Evolutionary conservation across 805 yeast species (phyloP), one percentile per base, ranked within the genome.

Genomic region (Myxozyma neotropica): DNA sequence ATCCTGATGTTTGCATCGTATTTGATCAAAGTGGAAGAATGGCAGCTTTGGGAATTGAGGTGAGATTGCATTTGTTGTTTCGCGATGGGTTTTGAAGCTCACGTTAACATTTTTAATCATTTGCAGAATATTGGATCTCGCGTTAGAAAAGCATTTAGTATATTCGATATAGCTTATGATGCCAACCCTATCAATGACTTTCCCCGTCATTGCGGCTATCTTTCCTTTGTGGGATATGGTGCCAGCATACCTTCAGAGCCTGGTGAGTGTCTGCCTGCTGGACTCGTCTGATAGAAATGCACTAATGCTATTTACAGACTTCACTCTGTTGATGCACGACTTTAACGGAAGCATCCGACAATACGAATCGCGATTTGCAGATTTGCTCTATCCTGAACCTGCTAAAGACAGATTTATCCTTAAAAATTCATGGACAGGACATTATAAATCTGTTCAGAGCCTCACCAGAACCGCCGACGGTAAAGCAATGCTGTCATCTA

Each of bases 351-450:
- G 77, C 73, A 56, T 74, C 74, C 12, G 66, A 67, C 33, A 38
- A 74, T 19, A 69, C 72, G 59, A 66, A 56, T 33, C 68, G 45
- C 33, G 74, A 54, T 36, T 72, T 67, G 31, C 59, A 55, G 27
- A 49, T 27, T 52, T 68, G 3, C 57, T 69, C 6, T 57, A 53
- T 33, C 49, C 67, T 0, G 63, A 49, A 4, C n/a, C 49, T 7
- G 50, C 36, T 26, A 36, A 46, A 3, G 31, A 42, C 31, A 60
- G 70, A 13, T 31, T 65, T 15, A 26, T 17, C 4, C 64, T 84
- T 8, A 74, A 78, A 24, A 80, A 84, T 63, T 85, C 87, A 65
- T 82, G 86, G 55, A 89, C 95, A 1, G 98, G 98, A 0, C 97
- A 91, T 70, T 81, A 83, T 56, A 91, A 91, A 69, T 88, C 96